Conservation (phyloP, 2,329 filamentous ascomycete genomes). For the Calonectria ilicicola region DNA sequence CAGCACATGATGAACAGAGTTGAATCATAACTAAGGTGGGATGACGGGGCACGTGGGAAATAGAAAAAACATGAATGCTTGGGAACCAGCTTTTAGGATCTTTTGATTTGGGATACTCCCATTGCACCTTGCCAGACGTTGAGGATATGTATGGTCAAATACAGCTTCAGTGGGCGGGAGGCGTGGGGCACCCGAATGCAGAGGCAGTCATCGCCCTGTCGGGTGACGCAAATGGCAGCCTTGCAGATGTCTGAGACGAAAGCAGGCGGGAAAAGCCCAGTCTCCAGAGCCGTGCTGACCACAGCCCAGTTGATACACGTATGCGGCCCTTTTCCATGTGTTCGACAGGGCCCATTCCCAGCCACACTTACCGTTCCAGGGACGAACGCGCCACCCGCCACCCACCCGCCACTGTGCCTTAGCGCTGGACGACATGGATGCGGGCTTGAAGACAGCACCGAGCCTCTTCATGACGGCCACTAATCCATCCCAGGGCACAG, state of each 20-base stretch:
- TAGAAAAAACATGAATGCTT: neutral
- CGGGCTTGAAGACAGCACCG: slow-evolving; percentile 1
- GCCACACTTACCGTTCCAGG: slow-evolving; percentile 21
- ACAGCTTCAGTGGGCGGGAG: neutral
- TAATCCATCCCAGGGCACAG: slow-evolving; percentile 34
- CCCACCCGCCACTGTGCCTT: slow-evolving; percentile 10
- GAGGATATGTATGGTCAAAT: neutral
- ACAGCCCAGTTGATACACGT: slow-evolving; percentile 6
- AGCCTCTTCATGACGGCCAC: slow-evolving; percentile 42
- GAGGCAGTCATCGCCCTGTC: neutral
- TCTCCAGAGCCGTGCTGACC: neutral
- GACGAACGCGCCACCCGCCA: slow-evolving; percentile 1
- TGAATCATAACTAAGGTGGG: neutral
- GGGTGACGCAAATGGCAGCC: slow-evolving; percentile 23
- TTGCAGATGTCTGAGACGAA: slow-evolving; percentile 12
- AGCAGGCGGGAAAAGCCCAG: slow-evolving; percentile 6
- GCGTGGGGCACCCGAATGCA: slow-evolving; percentile 10
- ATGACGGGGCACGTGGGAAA: neutral
- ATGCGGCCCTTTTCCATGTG: slow-evolving; percentile 1
- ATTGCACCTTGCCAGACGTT: neutral
- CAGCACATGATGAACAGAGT: neutral
- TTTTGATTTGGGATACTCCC: neutral
- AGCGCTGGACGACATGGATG: slow-evolving; percentile 1
- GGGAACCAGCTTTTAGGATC: neutral
- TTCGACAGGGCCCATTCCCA: slow-evolving; percentile 4